These are phyloP conservation scores for Saturnispora diversa DNA, from an alignment of 805 yeast genomes.

Conservation along the genomic window DNA sequence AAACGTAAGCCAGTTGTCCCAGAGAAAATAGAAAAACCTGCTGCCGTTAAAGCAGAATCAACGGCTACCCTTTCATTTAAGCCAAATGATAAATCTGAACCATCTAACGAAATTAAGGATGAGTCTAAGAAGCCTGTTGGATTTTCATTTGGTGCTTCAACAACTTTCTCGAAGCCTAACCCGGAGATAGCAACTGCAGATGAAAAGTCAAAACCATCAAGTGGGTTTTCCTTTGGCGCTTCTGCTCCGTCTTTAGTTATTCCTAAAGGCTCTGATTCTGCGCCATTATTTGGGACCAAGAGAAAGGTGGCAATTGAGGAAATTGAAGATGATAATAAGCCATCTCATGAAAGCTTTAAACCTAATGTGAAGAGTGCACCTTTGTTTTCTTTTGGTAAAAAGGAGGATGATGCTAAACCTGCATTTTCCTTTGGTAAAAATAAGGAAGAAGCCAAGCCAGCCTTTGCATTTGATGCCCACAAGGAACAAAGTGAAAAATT, in stretches of 20 bases:
- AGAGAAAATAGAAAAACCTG: neutral
- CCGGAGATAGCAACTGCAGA: too few species aligned
- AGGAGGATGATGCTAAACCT: neutral
- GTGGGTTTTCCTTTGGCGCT: constrained; percentile 14
- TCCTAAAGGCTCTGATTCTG: neutral
- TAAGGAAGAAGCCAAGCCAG: neutral
- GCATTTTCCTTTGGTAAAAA: neutral
- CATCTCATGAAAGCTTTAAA: too few species aligned
- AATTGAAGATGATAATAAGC: too few species aligned
- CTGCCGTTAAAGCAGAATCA: neutral
- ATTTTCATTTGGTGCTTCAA: neutral
- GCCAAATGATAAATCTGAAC: neutral
- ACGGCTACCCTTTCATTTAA: neutral
- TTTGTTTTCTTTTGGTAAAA: neutral
- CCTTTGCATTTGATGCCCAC: neutral
- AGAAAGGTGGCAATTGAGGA: constrained; percentile 1
- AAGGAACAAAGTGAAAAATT: too few species aligned
- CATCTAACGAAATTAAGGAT: constrained; percentile 5
- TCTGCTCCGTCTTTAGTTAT: neutral
- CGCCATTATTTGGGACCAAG: neutral
- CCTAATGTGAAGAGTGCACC: too few species aligned
- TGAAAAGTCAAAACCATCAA: constrained; percentile 4
- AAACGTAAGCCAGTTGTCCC: constrained; percentile 12
- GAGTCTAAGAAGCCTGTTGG: too few species aligned
- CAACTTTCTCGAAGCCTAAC: neutral